Base-by-base conservation (phyloP, 2,329 filamentous ascomycete species). In the Alternaria viburni region DNA sequence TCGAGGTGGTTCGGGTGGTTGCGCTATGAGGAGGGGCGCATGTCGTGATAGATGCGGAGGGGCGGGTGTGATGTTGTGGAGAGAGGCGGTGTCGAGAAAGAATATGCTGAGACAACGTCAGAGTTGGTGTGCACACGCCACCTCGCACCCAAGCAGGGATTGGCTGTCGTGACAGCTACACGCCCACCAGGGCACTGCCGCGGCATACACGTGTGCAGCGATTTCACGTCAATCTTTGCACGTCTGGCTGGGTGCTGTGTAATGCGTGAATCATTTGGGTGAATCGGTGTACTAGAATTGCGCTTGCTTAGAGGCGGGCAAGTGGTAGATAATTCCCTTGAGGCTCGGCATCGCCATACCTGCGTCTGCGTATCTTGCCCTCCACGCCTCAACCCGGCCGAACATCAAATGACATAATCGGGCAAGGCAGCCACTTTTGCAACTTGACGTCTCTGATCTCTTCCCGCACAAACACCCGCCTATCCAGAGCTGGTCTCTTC, bases 1-100 rank as follows among this genome's bases (percentile, higher is more conserved):
- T 79, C 69, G 68, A 36, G 62, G 63, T 58, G 50, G 25, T 60
- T 67, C 60, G 44, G 46, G 60, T 41, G 61, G 61, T 61, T 68
- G 67, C 56, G 70, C 59, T 50, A 57, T 57, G 57, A 65, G 64
- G 45, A 59, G 57, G 58, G 36, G 64, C 51, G 74, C 77, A 80
- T 81, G 65, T 77, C 75, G 78, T 66, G 68, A 54, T 43, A 47
- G 58, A 59, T 43, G 49, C 30, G 54, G 52, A 51, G 41, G 55
- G 57, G n/a, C 28, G 28, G 56, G 58, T 45, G 17, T 57, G 54
- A 59, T 19, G 60, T 26, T 57, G 66, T 54, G 59, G 51, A 25
- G 43, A 44, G 64, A 57, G 55, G 62, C 61, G 62, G 68, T 63
- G 58, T 62, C 51, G 46, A 51, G 64, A 63, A 52, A 65, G 61